Percentiles rank a stretch among this genome's conserved stretches.
phyloP scores from a whole-genome alignment of 2,329 filamentous ascomycete genomes.

The Boeremia exigua region DNA sequence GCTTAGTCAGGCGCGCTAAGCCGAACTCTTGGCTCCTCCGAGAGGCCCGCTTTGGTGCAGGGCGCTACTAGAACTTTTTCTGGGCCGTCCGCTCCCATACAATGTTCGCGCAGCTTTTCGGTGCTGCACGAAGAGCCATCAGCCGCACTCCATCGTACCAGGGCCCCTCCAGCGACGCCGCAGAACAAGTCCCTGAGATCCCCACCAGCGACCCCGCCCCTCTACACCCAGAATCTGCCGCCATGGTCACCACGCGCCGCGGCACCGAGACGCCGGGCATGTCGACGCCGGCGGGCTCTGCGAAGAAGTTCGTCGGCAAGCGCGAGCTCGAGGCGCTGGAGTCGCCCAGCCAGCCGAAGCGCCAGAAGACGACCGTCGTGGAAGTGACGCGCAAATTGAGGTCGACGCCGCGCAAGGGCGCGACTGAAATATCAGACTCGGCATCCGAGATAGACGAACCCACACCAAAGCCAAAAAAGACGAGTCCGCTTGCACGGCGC shows the following conservation, averaged over 20 bases:
- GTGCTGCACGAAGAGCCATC: slow-evolving; percentile 38
- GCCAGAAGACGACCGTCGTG: slow-evolving; percentile 31
- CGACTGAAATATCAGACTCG: slow-evolving; percentile 15
- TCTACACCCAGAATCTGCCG: slow-evolving; percentile 17
- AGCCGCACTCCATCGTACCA: slow-evolving; percentile 41
- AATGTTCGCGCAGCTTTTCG: slow-evolving; percentile 43
- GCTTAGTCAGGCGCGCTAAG: slow-evolving; percentile 9
- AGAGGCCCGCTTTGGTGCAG: slow-evolving; percentile 19
- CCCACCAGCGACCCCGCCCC: slow-evolving; percentile 18
- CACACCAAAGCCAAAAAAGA: slow-evolving; percentile 18
- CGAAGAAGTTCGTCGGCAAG: slow-evolving; percentile 33
- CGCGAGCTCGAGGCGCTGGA: slow-evolving; percentile 38
- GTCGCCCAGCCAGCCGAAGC: slow-evolving; percentile 38
- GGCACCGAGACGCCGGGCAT: slow-evolving; percentile 37
- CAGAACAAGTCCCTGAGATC: slow-evolving; percentile 20
- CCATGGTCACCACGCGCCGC: slow-evolving; percentile 46
- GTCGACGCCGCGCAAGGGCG: slow-evolving; percentile 15
- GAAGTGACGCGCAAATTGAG: slow-evolving; percentile 22
- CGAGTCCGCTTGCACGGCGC: slow-evolving; percentile 22
- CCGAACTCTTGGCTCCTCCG: slow-evolving; percentile 12
- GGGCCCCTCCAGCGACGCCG: slow-evolving; percentile 23
- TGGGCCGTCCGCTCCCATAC: slow-evolving; percentile 11
- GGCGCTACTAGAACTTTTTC: slow-evolving; percentile 16
- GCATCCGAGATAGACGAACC: slow-evolving; percentile 19
- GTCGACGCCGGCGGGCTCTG: slow-evolving; percentile 33